Evolutionary conservation across 1,139 yeast species (phyloP).

Genomic region (Diutina neorugosa): DNA sequence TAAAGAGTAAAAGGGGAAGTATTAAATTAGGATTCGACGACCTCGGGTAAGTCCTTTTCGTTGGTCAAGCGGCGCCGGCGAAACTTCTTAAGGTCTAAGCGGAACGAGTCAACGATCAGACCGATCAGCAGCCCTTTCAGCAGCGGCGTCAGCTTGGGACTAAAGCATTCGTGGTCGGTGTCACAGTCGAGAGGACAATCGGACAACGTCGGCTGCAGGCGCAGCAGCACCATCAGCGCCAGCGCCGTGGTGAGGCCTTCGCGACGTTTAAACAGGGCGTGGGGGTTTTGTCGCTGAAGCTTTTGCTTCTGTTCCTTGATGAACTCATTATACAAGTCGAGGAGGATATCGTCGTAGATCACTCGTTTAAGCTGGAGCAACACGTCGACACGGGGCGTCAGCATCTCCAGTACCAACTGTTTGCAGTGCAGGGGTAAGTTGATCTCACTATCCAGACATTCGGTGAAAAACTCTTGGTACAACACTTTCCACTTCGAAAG

Average conservation of each 20-base stretch:
- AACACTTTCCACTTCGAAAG: background rate
- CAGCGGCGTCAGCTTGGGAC: constrained; percentile 4
- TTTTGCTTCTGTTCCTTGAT: background rate
- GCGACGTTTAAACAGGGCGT: background rate
- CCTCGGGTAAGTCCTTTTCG: background rate
- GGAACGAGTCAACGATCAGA: background rate
- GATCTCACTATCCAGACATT: background rate
- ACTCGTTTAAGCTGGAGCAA: background rate
- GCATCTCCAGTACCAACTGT: background rate
- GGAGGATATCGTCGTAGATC: background rate
- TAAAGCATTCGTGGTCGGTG: constrained; percentile 4
- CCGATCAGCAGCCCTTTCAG: constrained; percentile 3
- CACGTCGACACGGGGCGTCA: background rate
- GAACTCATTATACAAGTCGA: constrained; percentile 2
- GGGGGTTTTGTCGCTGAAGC: constrained; percentile 1
- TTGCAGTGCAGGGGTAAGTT: constrained; percentile 1
- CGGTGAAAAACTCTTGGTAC: constrained; percentile 2
- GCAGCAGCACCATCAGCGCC: constrained; percentile 1
- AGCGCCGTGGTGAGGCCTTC: background rate
- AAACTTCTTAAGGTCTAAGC: background rate
- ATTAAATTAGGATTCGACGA: background rate
- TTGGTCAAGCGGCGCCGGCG: background rate
- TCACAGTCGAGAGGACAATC: background rate
- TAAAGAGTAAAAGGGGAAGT: background rate
- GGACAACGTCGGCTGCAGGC: background rate